Base-by-base conservation (phyloP, 352 stramenopile species). In the Albugo laibachii region DNA sequence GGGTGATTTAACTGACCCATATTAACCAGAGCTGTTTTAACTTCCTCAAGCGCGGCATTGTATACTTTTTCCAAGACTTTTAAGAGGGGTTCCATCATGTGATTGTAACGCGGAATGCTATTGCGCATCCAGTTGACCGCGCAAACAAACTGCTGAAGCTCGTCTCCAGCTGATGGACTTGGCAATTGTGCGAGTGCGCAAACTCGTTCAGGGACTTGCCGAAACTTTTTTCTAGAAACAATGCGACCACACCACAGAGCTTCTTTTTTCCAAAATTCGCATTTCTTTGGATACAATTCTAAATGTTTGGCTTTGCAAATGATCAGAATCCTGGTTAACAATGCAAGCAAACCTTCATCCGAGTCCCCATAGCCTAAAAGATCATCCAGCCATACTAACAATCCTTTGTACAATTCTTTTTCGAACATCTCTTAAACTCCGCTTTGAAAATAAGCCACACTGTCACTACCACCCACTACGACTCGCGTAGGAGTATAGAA, bases 261-360 rank as follows among this genome's bases (percentile, higher is more conserved):
- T 20, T 66, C 49, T 0, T 11, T 40, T 0, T 20, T 13, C 34
- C 57, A 31, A 20, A 72, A 58, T 14, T 37, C 0, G 16, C 56
- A 68, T 43, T 68, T 64, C 14, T 45, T 54, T 5, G 57, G 54
- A 43, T 62, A 43, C 4, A 67, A 34, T 41, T 71, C 67, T 1
- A 63, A 27, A 2, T 53, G 58, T 20, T 47, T 65, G 12, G 44
- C 0, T 15, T 8, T 18, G 24, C 58, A 67, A 0, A 40, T 31
- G 0, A 11, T 12, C 1, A 70, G 34, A 19, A 55, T 39, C 4
- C 49, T 16, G 12, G 44, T 38, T 0, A 70, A 27, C 14, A 63
- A 5, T 0, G 47, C 1, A 20, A 69, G 36, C 8, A 63, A 14
- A 0, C 36, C 36, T 0, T 57, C 37, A 14, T 48, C 36, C 13